phyloP scores from a whole-genome alignment of 352 stramenopile genomes.

The Peronosclerospora sorghi region DNA sequence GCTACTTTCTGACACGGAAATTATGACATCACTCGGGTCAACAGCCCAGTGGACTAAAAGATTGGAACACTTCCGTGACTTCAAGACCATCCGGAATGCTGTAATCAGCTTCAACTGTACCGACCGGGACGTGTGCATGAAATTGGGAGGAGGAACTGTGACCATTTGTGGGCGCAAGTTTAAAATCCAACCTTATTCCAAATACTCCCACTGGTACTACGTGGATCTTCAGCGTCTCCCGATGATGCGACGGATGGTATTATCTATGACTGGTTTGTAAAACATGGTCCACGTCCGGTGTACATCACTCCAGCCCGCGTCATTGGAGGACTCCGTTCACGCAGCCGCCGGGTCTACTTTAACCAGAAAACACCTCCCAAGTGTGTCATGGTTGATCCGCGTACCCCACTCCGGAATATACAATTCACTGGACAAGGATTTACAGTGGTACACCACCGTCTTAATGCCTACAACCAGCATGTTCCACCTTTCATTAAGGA shows the following conservation, averaged over 20 bases:
- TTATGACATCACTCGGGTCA: too few species aligned
- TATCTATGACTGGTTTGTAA: not conserved
- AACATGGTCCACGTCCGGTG: not conserved
- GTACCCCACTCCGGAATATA: not conserved
- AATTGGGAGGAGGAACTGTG: too few species aligned
- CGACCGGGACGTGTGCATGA: too few species aligned
- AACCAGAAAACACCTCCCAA: not conserved
- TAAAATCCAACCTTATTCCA: too few species aligned
- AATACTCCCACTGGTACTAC: too few species aligned
- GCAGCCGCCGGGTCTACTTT: too few species aligned
- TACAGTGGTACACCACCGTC: not conserved
- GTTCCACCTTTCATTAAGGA: not conserved
- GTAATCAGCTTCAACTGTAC: too few species aligned
- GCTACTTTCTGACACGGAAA: not conserved
- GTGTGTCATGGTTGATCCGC: not conserved
- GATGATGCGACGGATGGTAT: not conserved
- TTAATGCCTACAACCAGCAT: not conserved
- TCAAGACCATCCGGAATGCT: too few species aligned
- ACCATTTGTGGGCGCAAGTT: too few species aligned
- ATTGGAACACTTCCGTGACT: too few species aligned
- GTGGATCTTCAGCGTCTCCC: not conserved
- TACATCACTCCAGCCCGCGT: too few species aligned
- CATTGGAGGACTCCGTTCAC: too few species aligned
- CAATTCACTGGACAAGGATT: not conserved
- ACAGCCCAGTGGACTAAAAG: not conserved